These are phyloP conservation scores for Fusarium incarnatum DNA, from an alignment of 2,329 filamentous ascomycete species.

Conservation along the genomic window DNA sequence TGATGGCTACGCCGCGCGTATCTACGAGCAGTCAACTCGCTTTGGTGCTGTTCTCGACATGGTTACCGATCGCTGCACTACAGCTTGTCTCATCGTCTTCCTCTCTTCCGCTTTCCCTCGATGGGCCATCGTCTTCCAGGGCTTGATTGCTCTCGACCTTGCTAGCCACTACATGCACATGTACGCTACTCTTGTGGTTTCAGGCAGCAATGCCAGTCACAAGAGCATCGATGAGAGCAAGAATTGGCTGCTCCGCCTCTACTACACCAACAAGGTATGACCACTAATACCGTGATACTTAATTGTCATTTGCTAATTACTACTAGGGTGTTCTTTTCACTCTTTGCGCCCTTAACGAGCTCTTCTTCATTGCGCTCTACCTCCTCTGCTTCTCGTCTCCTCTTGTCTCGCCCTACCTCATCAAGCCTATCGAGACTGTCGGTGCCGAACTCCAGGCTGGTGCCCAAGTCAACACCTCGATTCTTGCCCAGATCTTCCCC, in stretches of 20 bases:
- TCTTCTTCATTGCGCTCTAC: conserved; percentile 98
- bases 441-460: conserved; percentile 70
- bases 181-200: conserved; percentile 94
- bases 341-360: conserved; percentile 90
- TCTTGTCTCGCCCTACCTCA: conserved; percentile 85
- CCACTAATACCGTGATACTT: neutral
- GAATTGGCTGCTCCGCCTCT: conserved; percentile 91
- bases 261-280: conserved; percentile 94
- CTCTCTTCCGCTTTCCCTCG: conserved; percentile 93
- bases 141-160: conserved; percentile 89
- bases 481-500: conserved; percentile 81
- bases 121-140: conserved; percentile 94
- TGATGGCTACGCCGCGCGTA: conserved; percentile 86
- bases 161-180: conserved; percentile 99
- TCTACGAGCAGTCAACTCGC: conserved; percentile 89
- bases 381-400: conserved; percentile 97
- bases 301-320: conserved; percentile 13
- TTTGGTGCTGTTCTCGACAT: conserved; percentile 98
- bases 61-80: conserved; percentile 98
- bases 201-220: conserved; percentile 82
- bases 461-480: conserved; percentile 75
- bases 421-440: conserved; percentile 68
- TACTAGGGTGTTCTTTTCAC: conserved; percentile 86
- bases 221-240: conserved; percentile 92
- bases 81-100: conserved; percentile 93